Conservation (phyloP, 2,329 filamentous ascomycete genomes). For the Emergomyces pasteurianus region DNA sequence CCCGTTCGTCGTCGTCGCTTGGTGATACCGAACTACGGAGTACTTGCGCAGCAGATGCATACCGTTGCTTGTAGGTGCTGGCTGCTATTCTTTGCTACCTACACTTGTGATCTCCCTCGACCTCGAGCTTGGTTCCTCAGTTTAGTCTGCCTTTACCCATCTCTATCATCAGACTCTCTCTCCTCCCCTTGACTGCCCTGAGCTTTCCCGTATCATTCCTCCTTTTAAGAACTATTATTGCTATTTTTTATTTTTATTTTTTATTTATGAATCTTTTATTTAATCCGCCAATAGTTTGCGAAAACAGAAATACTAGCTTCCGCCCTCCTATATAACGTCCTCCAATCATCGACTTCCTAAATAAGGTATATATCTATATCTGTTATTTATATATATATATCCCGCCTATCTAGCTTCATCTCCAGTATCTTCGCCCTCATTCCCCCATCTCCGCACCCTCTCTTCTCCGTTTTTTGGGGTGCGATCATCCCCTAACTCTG, state of each 20-base stretch:
- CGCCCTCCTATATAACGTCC: not conserved
- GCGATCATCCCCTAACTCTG: not conserved
- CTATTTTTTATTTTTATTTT: too few species aligned
- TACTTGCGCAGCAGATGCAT: too few species aligned
- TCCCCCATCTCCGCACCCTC: not conserved
- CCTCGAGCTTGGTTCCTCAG: not conserved
- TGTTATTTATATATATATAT: not conserved
- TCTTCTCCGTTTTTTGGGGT: not conserved
- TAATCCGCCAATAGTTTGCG: too few species aligned
- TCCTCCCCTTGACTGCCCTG: not conserved
- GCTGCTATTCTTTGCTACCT: too few species aligned
- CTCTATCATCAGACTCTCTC: too few species aligned
- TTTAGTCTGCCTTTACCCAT: too few species aligned
- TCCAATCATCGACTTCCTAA: not conserved
- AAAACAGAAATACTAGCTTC: not conserved
- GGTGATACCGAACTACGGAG: not conserved
- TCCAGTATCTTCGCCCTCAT: not conserved
- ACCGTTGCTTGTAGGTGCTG: too few species aligned
- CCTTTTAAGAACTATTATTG: not conserved
- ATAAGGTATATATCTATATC: too few species aligned
- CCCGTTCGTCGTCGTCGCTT: not conserved
- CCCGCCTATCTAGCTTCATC: not conserved
- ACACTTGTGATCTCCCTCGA: too few species aligned
- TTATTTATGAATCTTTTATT: too few species aligned
- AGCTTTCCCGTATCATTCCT: not conserved